Evolutionary conservation across 768 basidiomycete species (phyloP), one percentile per base, ranked within the genome.

Genomic region (Lactifluus pinguis): DNA sequence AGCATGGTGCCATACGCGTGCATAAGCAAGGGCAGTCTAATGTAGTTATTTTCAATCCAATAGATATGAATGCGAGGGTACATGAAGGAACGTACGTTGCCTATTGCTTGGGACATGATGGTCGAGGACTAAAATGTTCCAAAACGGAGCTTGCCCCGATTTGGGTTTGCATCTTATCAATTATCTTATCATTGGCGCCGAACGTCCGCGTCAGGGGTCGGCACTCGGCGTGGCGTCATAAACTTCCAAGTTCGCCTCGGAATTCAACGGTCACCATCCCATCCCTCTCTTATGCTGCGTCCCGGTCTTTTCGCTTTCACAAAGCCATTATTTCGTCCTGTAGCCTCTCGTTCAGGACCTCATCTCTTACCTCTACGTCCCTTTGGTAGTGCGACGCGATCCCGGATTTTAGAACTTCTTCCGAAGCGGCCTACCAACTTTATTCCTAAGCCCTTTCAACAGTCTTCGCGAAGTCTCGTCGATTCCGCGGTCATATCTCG

Each of bases 1-100:
- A 64, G 93, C 92, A 63, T 91, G 90, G 71, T 98, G 93, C 97
- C 95, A 99, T 49, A 93, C 85, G 49, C 95, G 80, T n/a, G 92
- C 88, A 68, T 92, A 94, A 0, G 93, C 95, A 65, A 98, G 84
- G 1, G 86, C 89, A n/a, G 97, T 95, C 94, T 98, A 66, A 30
- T 41, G 52, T 8, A 42, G 19, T 67, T 2, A 8, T 39, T 3
- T 25, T 39, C 2, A 52, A 13, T 5, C 10, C 21, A 39, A 25
- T 42, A 42, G 21, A 53, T 25, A 39, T 11, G 6, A 29, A n/a
- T n/a, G 14, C 19, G 32, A 44, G 21, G 11, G 19, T 5, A 38
- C 21, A 54, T 42, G 21, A 17, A 21, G 30, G 19, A n/a, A 75
- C 82, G 36, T 75, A 89, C 89, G 70, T 89, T 92, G 70, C 89